Conservation (phyloP, 176 grass and related monocot genomes). For the Neostapfia colusana region DNA sequence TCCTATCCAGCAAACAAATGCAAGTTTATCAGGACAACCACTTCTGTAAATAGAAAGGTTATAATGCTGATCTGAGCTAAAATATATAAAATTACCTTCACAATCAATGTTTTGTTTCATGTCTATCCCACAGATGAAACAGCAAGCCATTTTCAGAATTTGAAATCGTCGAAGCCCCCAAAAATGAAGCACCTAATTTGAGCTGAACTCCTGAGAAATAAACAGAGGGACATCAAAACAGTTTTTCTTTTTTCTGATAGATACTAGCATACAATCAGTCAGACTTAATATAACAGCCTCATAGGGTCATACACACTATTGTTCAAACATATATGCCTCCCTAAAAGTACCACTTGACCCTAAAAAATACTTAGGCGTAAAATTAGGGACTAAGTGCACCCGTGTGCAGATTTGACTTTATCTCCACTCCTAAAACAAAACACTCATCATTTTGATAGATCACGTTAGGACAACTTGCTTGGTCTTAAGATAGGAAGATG, state of each 20-base stretch:
- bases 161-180: neutral
- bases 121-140: slow-evolving; percentile 40
- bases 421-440: neutral
- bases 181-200: slow-evolving; percentile 23
- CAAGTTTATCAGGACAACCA: slow-evolving; percentile 7
- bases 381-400: slow-evolving; percentile 10
- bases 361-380: slow-evolving; percentile 9
- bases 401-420: slow-evolving; percentile 23
- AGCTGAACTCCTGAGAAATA: slow-evolving; percentile 17
- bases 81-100: slow-evolving; percentile 30
- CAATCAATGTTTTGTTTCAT: slow-evolving; percentile 35
- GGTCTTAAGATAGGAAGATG: no score
- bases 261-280: neutral
- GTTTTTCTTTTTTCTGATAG: slow-evolving; percentile 11
- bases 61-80: neutral
- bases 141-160: slow-evolving; percentile 42
- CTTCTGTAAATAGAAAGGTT: neutral
- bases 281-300: neutral
- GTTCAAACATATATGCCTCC: neutral
- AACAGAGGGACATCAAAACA: slow-evolving; percentile 19
- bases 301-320: neutral
- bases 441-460: neutral
- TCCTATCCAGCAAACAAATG: slow-evolving; percentile 43
- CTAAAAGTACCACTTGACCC: slow-evolving; percentile 2
- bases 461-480: neutral